These are phyloP conservation scores for Eremothecium gossypii DNA, from an alignment of 1,139 yeast species.

Conservation along the genomic window DNA sequence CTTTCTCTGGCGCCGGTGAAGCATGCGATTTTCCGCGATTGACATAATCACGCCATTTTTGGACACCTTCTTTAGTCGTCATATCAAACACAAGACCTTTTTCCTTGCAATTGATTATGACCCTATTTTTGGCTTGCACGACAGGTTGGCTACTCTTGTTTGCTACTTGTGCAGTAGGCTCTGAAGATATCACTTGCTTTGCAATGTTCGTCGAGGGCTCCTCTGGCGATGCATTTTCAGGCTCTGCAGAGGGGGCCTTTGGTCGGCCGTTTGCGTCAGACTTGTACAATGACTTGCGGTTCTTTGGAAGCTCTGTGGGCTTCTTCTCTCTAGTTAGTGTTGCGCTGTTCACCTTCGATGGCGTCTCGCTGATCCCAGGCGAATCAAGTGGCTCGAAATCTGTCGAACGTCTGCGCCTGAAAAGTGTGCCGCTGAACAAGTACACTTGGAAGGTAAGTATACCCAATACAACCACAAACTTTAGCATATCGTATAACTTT, in stretches of 20 bases:
- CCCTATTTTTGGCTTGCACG: background rate
- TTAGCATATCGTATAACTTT: constrained; percentile 1
- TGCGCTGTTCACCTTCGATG: background rate
- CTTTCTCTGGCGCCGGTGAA: constrained; percentile 1
- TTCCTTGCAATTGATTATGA: constrained; percentile 5
- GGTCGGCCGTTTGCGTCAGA: background rate
- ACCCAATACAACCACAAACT: constrained; percentile 1
- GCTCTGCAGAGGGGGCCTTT: background rate
- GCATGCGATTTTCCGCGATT: constrained; percentile 2
- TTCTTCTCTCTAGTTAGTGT: constrained; percentile 1
- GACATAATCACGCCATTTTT: constrained; percentile 11
- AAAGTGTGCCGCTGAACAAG: constrained; percentile 1
- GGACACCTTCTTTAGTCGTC: constrained; percentile 13
- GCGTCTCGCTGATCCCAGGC: background rate
- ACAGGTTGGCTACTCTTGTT: background rate
- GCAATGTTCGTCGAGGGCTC: background rate
- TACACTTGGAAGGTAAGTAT: background rate
- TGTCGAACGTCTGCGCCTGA: background rate
- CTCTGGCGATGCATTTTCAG: constrained; percentile 2
- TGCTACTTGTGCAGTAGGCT: background rate
- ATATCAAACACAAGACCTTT: constrained; percentile 12
- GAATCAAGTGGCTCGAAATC: background rate
- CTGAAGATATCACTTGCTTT: background rate
- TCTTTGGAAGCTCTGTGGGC: constrained; percentile 1
- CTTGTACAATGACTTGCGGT: constrained; percentile 1